Conservation (phyloP, 208 protist genomes). For the Trypanosoma boissoni region DNA sequence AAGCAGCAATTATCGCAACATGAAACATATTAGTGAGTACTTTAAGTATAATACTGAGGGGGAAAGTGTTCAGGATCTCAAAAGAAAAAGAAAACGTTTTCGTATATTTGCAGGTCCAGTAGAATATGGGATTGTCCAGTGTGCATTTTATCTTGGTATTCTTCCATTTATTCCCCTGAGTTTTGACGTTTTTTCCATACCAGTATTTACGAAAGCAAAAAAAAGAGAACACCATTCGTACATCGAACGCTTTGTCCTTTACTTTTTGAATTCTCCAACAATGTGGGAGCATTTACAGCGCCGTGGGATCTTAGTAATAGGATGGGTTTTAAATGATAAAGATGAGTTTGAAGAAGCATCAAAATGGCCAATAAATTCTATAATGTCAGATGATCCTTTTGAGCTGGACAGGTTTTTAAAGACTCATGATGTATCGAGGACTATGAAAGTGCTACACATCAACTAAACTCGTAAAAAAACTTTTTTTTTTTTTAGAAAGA, state of each 20-base stretch:
- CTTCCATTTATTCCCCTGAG: slow-evolving; percentile 50
- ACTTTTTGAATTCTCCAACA: slow-evolving; percentile 49
- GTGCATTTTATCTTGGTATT: slow-evolving; percentile 64
- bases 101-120: slow-evolving; percentile 45
- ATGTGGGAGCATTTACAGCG: slow-evolving; percentile 73
- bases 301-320: slow-evolving; percentile 65
- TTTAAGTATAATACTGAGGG: slow-evolving; percentile 23
- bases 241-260: slow-evolving; percentile 26
- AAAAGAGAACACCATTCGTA: slow-evolving; percentile 14
- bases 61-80: slow-evolving; percentile 1
- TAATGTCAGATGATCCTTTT: slow-evolving; percentile 73
- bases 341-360: slow-evolving; percentile 53
- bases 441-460: slow-evolving; percentile 17
- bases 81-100: slow-evolving; percentile 44
- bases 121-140: slow-evolving; percentile 44
- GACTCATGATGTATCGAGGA: slow-evolving; percentile 6
- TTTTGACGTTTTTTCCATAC: slow-evolving; percentile 80
- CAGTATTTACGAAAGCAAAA: slow-evolving; percentile 53
- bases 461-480: not conserved
- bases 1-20: slow-evolving; percentile 51
- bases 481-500: slow-evolving; percentile 8
- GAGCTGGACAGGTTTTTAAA: slow-evolving; percentile 25
- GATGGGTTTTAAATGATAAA: slow-evolving; percentile 75
- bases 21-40: slow-evolving; percentile 46
- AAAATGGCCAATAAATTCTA: slow-evolving; percentile 53